phyloP scores from a whole-genome alignment of 108 stramenopile genomes.

The Nitzschia inconspicua region DNA sequence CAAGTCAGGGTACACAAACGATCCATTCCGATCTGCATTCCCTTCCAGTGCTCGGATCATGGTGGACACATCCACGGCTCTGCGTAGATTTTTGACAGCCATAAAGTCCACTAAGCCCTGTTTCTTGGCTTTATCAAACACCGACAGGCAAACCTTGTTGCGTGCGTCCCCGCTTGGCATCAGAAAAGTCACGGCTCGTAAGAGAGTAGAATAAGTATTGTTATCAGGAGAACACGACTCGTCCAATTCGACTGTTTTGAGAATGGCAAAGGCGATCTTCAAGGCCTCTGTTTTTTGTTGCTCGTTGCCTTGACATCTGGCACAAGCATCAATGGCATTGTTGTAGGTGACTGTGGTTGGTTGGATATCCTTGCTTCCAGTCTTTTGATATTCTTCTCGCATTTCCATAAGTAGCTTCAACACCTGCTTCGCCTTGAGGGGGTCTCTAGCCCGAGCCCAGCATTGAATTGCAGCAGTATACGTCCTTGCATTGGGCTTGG shows the following conservation, averaged over 20 bases:
- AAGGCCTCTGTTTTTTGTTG: constrained; percentile 32
- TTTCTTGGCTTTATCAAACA: constrained; percentile 39
- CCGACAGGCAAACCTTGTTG: constrained; percentile 19
- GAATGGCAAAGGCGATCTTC: constrained; percentile 51
- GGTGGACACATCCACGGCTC: constrained; percentile 11
- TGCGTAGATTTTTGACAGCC: constrained; percentile 13
- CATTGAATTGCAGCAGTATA: constrained; percentile 52
- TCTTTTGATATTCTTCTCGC: constrained; percentile 41
- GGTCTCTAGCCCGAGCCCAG: constrained; percentile 24
- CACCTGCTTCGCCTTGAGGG: constrained; percentile 27
- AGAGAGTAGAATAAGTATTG: constrained; percentile 23
- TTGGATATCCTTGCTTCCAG: constrained; percentile 9
- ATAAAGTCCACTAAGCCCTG: constrained; percentile 18
- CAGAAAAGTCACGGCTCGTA: constrained; percentile 17
- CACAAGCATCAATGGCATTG: constrained; percentile 50
- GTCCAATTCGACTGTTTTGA: constrained; percentile 22
- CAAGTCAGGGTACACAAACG: constrained; percentile 20
- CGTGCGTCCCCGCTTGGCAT: constrained; percentile 30
- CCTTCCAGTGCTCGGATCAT: constrained; percentile 8
- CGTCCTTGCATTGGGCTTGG: constrained; percentile 41
- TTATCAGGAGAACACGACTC: constrained; percentile 9
- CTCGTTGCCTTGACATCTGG: constrained; percentile 26
- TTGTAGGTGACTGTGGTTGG: constrained; percentile 48
- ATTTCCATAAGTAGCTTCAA: constrained; percentile 52
- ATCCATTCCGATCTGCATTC: constrained; percentile 14